These are phyloP conservation scores for Golubevia pallescens DNA, from an alignment of 1,284 basidiomycete species.

Conservation along the genomic window DNA sequence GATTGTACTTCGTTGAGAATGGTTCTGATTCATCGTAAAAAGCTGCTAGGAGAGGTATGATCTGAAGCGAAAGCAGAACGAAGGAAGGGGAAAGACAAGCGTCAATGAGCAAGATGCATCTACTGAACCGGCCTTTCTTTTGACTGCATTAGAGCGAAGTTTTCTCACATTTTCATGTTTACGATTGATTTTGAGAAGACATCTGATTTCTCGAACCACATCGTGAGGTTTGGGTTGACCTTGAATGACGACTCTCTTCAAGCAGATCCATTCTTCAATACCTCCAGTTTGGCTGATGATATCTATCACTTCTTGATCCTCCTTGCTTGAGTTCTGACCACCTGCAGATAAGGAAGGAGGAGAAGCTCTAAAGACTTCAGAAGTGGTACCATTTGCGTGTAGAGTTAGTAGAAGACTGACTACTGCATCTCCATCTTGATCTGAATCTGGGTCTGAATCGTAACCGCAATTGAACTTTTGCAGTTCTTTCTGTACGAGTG, in stretches of 20 bases:
- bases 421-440: neutral
- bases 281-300: constrained; percentile 3
- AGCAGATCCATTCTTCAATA: constrained; percentile 20
- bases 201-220: neutral
- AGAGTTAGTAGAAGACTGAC: neutral
- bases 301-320: neutral
- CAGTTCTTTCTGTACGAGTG: neutral
- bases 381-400: neutral
- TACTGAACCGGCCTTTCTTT: neutral
- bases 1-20: constrained; percentile 24
- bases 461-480: neutral
- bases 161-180: neutral
- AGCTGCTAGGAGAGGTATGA: constrained; percentile 30
- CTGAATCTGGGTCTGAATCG: neutral
- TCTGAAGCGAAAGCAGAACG: constrained; percentile 13
- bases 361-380: neutral
- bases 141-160: neutral
- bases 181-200: neutral
- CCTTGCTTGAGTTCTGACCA: neutral
- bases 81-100: constrained; percentile 8
- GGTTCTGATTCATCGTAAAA: constrained; percentile 33
- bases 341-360: neutral
- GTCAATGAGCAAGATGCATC: neutral
- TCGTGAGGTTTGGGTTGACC: constrained; percentile 18
- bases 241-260: constrained; percentile 39